Conservation (phyloP, 1,284 basidiomycete species). For the Prillingera fragicola region DNA sequence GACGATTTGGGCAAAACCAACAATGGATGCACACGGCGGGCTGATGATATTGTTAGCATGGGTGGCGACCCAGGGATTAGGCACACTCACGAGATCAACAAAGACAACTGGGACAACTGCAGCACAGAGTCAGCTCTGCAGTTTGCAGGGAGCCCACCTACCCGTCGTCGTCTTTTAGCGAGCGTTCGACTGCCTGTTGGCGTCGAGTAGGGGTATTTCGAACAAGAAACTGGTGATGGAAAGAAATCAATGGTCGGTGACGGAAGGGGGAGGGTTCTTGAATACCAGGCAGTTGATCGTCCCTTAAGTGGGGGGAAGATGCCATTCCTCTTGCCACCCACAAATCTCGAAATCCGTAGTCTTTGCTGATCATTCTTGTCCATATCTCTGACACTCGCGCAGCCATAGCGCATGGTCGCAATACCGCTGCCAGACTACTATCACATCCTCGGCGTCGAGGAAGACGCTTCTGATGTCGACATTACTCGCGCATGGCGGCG, state of each 20-base stretch:
- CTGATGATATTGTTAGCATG: not conserved
- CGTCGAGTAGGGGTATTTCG: too few species aligned
- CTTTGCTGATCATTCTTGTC: not conserved
- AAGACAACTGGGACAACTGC: not conserved
- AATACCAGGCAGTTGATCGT: too few species aligned
- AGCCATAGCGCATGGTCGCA: constrained; percentile 8
- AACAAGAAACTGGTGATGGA: too few species aligned
- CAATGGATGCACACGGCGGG: too few species aligned
- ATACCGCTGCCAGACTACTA: constrained; percentile 33
- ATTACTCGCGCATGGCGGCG: constrained; percentile 40
- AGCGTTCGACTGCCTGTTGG: too few species aligned
- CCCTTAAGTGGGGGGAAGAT: constrained; percentile 4
- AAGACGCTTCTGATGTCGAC: constrained; percentile 27
- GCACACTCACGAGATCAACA: not conserved
- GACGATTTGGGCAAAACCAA: too few species aligned
- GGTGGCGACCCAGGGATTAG: too few species aligned
- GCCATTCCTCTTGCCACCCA: constrained; percentile 3
- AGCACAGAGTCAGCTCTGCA: not conserved
- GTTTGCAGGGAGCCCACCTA: not conserved
- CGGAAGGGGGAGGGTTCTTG: too few species aligned
- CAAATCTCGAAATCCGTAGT: constrained; percentile 1
- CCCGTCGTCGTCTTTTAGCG: not conserved
- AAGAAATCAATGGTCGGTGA: too few species aligned
- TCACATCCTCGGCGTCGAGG: constrained; percentile 33
- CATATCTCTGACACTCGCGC: not conserved